Evolutionary conservation across 129 eudicot species (phyloP), one percentile per base, ranked within the genome.

Genomic region (Scalesia atractyloides): DNA sequence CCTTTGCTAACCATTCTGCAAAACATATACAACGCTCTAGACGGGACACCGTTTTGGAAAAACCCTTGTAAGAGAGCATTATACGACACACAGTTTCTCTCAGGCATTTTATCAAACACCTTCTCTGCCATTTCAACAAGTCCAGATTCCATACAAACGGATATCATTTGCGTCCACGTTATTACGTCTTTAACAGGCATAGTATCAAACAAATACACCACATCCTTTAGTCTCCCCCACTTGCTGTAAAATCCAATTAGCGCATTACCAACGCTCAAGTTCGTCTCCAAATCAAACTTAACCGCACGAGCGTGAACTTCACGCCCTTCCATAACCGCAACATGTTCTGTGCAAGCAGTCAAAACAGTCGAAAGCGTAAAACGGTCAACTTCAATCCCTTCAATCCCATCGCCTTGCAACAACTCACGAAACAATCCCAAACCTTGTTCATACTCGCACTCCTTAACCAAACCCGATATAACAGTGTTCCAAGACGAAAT

Each of bases 401-500:
- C 73, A 65, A 26, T 53, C 52, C 79, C 57, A 50, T 83, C 88
- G 4, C 26, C 54, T 50, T 53, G 57, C 43, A 79, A 58, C 91
- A 90, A 79, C 43, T 70, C 74, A 50, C 56, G 85, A 70, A 84
- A 88, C 80, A 79, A 50, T 11, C 74, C 87, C 71, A 95, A 81
- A 13, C 89, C 89, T 58, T 60, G 48, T 12, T 83, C 88, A 78
- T 74, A 83, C 91, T 83, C 73, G 17, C 15, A 46, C 46, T 73
- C 85, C 71, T 84, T 85, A 12, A 86, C 87, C 54, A 80, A 49
- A 76, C 82, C 66, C 16, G 96, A 81, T 10, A 90, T 73, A 54
- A 82, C 86, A 4, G 99, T 95, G 81, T 90, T 95, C 99, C 99
- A 90, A 3, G 94, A 86, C 5, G 85, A 87, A 69, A 81, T 57